Evolutionary conservation across 2,329 filamentous ascomycete species (phyloP).

Genomic region (Ophiocordyceps camponoti-rufipedis): DNA sequence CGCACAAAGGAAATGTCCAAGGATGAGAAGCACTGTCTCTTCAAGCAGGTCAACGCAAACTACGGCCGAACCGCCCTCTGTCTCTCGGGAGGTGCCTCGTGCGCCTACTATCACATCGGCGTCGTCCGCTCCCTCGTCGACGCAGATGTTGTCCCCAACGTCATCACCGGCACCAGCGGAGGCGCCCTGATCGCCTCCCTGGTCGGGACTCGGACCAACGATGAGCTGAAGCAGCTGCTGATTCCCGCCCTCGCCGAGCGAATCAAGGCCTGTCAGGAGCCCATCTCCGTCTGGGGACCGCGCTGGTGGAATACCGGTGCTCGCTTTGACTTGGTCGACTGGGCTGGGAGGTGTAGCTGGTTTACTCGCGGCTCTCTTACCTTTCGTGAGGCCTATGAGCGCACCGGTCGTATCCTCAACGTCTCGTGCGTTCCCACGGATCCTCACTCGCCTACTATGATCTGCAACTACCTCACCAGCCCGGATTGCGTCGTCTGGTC

Average conservation of each 20-base stretch:
- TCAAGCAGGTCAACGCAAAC: conserved; percentile 80
- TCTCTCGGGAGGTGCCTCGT: conserved; percentile 79
- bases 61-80: conserved; percentile 82
- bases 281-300: conserved; percentile 54
- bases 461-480: conserved; percentile 87
- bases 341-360: conserved; percentile 74
- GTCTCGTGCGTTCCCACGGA: conserved; percentile 92
- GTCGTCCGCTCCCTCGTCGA: conserved; percentile 82
- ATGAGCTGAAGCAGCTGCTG: conserved; percentile 70
- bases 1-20: conserved; percentile 46
- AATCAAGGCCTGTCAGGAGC: conserved; percentile 73
- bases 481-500: conserved; percentile 99
- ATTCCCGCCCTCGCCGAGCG: conserved; percentile 71
- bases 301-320: conserved; percentile 90
- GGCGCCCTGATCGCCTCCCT: conserved; percentile 79
- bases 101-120: conserved; percentile 94
- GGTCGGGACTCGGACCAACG: conserved; percentile 76
- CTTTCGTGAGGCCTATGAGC: conserved; percentile 84
- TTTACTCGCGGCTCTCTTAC: conserved; percentile 84
- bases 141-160: conserved; percentile 67
- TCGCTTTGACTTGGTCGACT: conserved; percentile 83
- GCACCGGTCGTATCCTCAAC: conserved; percentile 86
- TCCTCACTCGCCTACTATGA: conserved; percentile 77
- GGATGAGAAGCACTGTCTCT: conserved; percentile 63
- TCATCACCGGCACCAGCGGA: conserved; percentile 92